Conservation (phyloP, 139 green algal genomes). For the Chloropicon primus region DNA sequence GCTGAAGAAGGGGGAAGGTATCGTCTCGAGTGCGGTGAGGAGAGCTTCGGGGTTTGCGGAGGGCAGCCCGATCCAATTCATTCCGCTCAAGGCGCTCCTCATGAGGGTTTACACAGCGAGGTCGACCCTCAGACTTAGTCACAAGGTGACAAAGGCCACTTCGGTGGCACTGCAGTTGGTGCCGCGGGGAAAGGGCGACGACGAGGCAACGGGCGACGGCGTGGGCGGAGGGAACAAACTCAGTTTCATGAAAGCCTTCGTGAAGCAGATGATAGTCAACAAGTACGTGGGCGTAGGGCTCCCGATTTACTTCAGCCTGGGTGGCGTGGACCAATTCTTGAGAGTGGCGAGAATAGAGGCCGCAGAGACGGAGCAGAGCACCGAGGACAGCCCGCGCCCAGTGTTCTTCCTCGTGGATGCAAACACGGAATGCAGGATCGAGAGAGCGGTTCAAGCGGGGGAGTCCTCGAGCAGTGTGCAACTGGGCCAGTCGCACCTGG, state of each 20-base stretch:
- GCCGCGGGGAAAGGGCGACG: neutral
- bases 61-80: neutral
- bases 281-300: neutral
- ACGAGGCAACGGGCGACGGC: neutral
- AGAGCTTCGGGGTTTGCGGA: neutral
- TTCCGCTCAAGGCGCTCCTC: neutral
- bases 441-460: too few species aligned
- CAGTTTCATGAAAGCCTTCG: neutral
- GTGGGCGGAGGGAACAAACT: neutral
- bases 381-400: neutral
- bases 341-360: neutral
- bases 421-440: neutral
- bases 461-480: too few species aligned
- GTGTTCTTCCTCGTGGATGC: neutral
- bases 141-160: neutral
- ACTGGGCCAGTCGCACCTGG: neutral
- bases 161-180: neutral
- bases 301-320: neutral
- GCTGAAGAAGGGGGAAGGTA: neutral
- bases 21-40: neutral
- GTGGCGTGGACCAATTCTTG: neutral
- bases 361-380: neutral
- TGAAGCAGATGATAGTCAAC: neutral
- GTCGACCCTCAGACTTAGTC: neutral
- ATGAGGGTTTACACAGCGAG: neutral